These are phyloP conservation scores for Thielaviopsis populi DNA, from an alignment of 2,329 filamentous ascomycete genomes.

Conservation along the genomic window DNA sequence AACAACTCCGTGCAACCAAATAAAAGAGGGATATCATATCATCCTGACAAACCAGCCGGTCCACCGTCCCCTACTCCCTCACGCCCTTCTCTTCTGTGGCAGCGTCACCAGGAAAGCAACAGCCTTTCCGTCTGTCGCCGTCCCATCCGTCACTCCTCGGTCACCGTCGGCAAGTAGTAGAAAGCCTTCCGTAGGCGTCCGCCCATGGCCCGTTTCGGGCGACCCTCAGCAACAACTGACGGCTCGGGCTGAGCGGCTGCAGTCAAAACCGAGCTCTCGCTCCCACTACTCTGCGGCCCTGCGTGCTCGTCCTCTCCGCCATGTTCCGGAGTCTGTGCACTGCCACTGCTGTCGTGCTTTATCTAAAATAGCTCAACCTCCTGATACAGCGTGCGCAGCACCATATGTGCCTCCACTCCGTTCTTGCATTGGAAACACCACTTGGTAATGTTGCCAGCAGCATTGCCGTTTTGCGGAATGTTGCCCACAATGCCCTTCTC, in stretches of 20 bases:
- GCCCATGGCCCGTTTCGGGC: background rate
- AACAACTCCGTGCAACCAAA: background rate
- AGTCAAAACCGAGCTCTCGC: background rate
- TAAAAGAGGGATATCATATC: constrained; percentile 2
- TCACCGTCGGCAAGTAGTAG: background rate
- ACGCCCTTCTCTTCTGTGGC: background rate
- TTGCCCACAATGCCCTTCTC: constrained; percentile 41
- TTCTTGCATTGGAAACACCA: constrained; percentile 49
- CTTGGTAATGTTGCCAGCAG: constrained; percentile 42
- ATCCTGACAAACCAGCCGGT: background rate
- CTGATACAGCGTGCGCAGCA: constrained; percentile 41
- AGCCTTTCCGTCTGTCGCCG: background rate
- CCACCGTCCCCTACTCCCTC: no score
- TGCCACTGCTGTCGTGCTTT: background rate
- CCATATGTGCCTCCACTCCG: constrained; percentile 38
- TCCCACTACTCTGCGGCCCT: background rate
- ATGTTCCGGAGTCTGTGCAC: background rate
- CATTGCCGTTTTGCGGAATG: constrained; percentile 36
- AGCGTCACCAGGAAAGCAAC: background rate
- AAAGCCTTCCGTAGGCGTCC: background rate
- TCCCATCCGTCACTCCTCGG: background rate
- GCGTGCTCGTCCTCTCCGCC: background rate
- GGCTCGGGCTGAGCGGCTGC: background rate
- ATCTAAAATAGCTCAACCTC: constrained; percentile 28
- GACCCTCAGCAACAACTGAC: background rate